A percentile compares a stretch with the other conserved stretches of the same genome.
Conservation (phyloP, 805 yeast genomes). For the Myxozyma monticola region DNA sequence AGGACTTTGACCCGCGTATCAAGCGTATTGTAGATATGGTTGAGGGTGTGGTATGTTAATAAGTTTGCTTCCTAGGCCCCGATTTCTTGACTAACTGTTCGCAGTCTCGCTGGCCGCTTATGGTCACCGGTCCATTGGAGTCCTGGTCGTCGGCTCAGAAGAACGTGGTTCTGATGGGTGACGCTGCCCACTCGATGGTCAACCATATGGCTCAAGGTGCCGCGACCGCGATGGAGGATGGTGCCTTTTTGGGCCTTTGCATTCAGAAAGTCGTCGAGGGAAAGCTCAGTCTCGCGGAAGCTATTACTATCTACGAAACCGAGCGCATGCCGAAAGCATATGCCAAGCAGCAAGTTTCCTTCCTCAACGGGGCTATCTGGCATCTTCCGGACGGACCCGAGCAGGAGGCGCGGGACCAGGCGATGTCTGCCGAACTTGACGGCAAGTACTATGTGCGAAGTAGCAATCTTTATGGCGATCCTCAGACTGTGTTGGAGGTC, state of each 20-base stretch:
- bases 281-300: no score
- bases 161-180: slow-evolving; percentile 40
- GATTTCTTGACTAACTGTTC: slow-evolving; percentile 27
- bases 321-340: no score
- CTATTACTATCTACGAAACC: no score
- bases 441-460: no score
- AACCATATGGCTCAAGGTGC: slow-evolving; percentile 40
- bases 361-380: slow-evolving; percentile 1
- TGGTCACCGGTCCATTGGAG: slow-evolving; percentile 34
- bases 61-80: slow-evolving; percentile 37
- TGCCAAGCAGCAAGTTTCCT: slow-evolving; percentile 1
- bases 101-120: slow-evolving; percentile 34
- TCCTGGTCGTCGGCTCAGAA: slow-evolving; percentile 36
- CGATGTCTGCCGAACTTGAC: neutral
- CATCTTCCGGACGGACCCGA: slow-evolving; percentile 8
- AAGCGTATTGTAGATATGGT: no score
- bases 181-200: slow-evolving; percentile 42
- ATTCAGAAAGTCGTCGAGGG: neutral
- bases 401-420: slow-evolving; percentile 1
- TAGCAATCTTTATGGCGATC: no score
- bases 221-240: slow-evolving; percentile 38
- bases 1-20: no score
- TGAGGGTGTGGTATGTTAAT: slow-evolving; percentile 26
- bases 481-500: no score
- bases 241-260: slow-evolving; percentile 22